These are phyloP conservation scores for Fusarium camptoceras DNA, from an alignment of 2,329 filamentous ascomycete genomes.

Conservation along the genomic window DNA sequence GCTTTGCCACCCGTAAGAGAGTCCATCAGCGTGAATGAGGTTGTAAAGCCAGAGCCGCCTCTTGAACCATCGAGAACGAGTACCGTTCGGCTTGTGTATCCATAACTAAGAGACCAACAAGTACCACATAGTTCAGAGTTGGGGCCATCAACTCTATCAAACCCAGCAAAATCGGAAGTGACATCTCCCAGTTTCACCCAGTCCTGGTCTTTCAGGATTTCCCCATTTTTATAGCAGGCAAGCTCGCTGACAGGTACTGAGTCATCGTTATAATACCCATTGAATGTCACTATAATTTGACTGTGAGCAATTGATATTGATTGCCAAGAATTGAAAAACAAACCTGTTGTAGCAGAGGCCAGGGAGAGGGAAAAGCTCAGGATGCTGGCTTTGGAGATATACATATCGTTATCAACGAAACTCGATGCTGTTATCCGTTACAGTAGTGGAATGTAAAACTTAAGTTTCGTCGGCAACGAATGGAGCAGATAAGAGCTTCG, in stretches of 20 bases:
- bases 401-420: not conserved
- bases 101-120: not conserved
- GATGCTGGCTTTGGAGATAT: not conserved
- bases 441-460: not conserved
- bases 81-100: not conserved
- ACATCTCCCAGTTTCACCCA: not conserved
- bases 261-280: not conserved
- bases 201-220: not conserved
- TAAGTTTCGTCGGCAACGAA: not conserved
- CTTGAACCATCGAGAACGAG: not conserved
- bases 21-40: not conserved
- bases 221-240: not conserved
- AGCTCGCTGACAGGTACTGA: not conserved
- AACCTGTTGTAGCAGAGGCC: not conserved
- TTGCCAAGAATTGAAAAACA: rapidly evolving
- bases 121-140: not conserved
- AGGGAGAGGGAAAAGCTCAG: rapidly evolving
- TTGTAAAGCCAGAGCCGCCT: not conserved
- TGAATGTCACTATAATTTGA: not conserved
- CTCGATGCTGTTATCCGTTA: not conserved
- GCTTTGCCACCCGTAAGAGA: not conserved
- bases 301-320: rapidly evolving
- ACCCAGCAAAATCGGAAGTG: not conserved
- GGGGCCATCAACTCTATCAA: not conserved
- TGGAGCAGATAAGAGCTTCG: rapidly evolving